A percentile compares a stretch with the other conserved stretches of the same genome.
Conservation (phyloP, 2,329 filamentous ascomycete species). For the Gnomoniopsis smithogilvyi region DNA sequence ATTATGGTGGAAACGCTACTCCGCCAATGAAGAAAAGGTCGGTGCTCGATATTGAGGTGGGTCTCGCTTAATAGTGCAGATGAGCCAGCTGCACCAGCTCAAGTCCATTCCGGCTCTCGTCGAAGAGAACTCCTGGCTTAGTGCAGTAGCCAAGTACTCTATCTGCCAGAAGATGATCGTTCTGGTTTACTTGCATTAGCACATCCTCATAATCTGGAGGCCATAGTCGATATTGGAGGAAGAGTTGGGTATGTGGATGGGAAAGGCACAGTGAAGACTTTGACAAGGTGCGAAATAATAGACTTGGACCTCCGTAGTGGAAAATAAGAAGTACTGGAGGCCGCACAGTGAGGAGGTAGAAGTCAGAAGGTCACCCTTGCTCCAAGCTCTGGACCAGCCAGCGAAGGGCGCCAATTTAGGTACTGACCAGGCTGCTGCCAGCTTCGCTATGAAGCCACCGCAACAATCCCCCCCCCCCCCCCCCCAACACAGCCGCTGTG, state of each 20-base stretch:
- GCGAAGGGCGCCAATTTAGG: no score
- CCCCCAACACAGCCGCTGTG: no score
- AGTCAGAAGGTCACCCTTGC: no score
- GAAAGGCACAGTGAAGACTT: no score
- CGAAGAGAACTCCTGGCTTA: slow-evolving; percentile 76
- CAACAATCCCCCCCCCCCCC: no score
- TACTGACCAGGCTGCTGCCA: no score
- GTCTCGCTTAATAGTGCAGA: slow-evolving; percentile 58
- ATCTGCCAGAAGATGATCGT: slow-evolving; percentile 91
- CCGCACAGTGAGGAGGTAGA: no score
- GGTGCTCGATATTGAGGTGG: slow-evolving; percentile 69
- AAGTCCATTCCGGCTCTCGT: slow-evolving; percentile 66
- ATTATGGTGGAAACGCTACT: slow-evolving; percentile 92
- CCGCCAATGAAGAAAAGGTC: slow-evolving; percentile 83
- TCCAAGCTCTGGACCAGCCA: no score
- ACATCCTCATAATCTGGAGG: slow-evolving; percentile 60
- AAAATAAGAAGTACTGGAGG: no score
- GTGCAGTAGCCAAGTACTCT: slow-evolving; percentile 89
- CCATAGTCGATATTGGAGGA: slow-evolving; percentile 61
- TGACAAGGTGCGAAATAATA: no score
- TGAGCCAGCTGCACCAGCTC: slow-evolving; percentile 64
- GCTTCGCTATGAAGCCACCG: no score
- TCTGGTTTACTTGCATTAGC: slow-evolving; percentile 80
- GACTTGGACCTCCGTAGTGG: no score
- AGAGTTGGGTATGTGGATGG: slow-evolving; percentile 64